These are phyloP conservation scores for Oehlia diaphana DNA, from an alignment of 192 early-diverging fungal genomes.

Conservation along the genomic window DNA sequence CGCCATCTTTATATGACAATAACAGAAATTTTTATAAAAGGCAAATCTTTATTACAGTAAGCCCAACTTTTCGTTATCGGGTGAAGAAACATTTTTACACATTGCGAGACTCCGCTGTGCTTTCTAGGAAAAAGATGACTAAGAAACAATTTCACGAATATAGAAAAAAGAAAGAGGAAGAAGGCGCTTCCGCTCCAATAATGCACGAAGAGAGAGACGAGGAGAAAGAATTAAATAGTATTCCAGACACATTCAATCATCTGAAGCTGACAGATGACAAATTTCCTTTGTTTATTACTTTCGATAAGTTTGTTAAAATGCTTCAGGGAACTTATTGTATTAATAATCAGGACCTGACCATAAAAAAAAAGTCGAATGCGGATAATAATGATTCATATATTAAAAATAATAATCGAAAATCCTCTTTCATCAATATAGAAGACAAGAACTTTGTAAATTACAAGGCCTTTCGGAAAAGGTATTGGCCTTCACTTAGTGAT, in stretches of 20 bases:
- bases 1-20: not conserved
- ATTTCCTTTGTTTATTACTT: slow-evolving; percentile 20
- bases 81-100: slow-evolving; percentile 16
- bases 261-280: not conserved
- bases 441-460: not conserved
- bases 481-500: not conserved
- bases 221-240: not conserved
- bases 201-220: slow-evolving; percentile 22
- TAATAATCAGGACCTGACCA: not conserved
- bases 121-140: not conserved
- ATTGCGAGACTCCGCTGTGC: not conserved
- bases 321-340: slow-evolving; percentile 22
- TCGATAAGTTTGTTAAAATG: slow-evolving; percentile 17
- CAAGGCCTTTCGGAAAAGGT: not conserved
- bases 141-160: not conserved
- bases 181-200: not conserved
- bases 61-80: not conserved
- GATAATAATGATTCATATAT: not conserved
- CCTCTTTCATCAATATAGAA: not conserved
- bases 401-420: not conserved
- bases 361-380: not conserved
- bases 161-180: not conserved
- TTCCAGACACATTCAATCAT: slow-evolving; percentile 1
- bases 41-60: slow-evolving; percentile 26
- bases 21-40: slow-evolving; percentile 3